These are phyloP conservation scores for Gossypium anomalum DNA, from an alignment of 345 rosid genomes.

Conservation along the genomic window DNA sequence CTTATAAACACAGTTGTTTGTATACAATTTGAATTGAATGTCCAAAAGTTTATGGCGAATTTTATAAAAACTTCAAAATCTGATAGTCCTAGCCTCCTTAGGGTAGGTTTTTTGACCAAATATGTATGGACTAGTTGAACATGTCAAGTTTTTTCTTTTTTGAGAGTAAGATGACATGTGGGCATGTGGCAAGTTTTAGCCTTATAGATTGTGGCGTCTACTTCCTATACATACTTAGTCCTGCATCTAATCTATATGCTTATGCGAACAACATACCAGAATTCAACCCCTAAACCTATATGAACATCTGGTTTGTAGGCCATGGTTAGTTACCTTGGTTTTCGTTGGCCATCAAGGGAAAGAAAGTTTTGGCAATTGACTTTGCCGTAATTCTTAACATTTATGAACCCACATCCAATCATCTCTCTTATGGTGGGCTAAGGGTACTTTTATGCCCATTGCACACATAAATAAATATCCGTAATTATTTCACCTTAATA, in stretches of 20 bases:
- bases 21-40: not conserved
- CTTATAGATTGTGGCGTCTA: not conserved
- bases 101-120: not conserved
- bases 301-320: not conserved
- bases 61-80: not conserved
- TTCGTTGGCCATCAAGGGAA: not conserved
- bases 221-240: not conserved
- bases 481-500: too few species aligned
- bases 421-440: conserved; percentile 19
- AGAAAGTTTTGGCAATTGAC: not conserved
- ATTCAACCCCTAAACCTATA: not conserved
- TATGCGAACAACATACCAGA: not conserved
- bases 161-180: too few species aligned
- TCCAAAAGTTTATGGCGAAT: not conserved
- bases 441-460: not conserved
- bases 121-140: not conserved
- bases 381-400: not conserved
- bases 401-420: conserved; percentile 7
- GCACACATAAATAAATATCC: too few species aligned
- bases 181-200: not conserved
- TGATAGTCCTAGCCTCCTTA: not conserved
- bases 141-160: not conserved
- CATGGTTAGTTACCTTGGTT: not conserved
- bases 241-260: not conserved
- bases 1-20: not conserved